Percentiles rank a stretch among this genome's conserved stretches.
Conservation (phyloP, 1,284 basidiomycete genomes). For the Fomitopsis schrenkii region DNA sequence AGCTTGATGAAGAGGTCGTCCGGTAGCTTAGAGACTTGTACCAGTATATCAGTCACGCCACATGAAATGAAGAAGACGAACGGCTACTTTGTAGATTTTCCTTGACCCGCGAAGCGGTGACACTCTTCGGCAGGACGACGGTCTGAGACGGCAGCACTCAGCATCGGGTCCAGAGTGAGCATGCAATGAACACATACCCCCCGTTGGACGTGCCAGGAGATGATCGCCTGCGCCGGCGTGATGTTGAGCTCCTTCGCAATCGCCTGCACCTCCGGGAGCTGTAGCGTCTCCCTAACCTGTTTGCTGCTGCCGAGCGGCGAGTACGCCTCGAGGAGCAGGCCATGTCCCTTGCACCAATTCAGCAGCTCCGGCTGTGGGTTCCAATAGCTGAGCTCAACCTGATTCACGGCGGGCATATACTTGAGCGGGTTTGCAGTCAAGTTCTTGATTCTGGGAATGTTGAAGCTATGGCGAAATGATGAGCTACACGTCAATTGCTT, state of each 20-base stretch:
- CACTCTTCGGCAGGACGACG: slow-evolving; percentile 77
- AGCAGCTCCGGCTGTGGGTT: slow-evolving; percentile 84
- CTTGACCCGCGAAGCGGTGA: slow-evolving; percentile 64
- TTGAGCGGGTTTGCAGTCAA: slow-evolving; percentile 69
- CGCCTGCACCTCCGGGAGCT: slow-evolving; percentile 48
- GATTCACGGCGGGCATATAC: slow-evolving; percentile 74
- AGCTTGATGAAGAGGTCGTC: slow-evolving; percentile 51
- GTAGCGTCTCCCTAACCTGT: slow-evolving; percentile 51
- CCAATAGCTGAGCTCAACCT: slow-evolving; percentile 82
- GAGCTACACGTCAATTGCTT: not conserved
- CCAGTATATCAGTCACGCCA: not conserved
- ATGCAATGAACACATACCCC: slow-evolving; percentile 28
- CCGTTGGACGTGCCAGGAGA: slow-evolving; percentile 79
- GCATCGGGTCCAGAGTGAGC: not conserved
- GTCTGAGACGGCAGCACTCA: slow-evolving; percentile 34
- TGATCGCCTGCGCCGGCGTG: slow-evolving; percentile 72
- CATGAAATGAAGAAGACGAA: not conserved
- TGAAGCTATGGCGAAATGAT: slow-evolving; percentile 41
- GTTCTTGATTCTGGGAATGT: slow-evolving; percentile 50
- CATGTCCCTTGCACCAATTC: slow-evolving; percentile 62
- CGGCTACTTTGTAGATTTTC: slow-evolving; percentile 61
- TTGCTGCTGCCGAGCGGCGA: slow-evolving; percentile 71
- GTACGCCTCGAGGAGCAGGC: slow-evolving; percentile 71
- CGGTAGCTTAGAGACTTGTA: slow-evolving; percentile 49
- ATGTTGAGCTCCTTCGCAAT: slow-evolving; percentile 59